Evolutionary conservation across 202 grass and related monocot species (phyloP).

Genomic region (Zizania palustris): DNA sequence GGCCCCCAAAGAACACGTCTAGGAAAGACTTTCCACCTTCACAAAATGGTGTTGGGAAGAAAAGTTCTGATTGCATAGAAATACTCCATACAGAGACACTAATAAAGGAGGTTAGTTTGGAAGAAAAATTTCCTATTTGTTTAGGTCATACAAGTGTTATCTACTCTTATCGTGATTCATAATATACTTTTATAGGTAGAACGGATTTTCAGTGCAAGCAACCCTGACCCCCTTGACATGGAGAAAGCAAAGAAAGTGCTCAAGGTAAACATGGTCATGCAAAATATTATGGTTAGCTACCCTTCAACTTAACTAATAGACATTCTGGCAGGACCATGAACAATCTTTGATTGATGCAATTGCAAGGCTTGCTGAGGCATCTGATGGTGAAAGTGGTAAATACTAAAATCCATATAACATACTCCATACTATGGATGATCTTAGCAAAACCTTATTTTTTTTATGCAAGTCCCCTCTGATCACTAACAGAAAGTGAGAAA

Average conservation of each 20-base stretch:
- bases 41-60: conserved; percentile 69
- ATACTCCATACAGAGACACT: conserved; percentile 64
- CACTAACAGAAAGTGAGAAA: neutral
- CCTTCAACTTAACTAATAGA: conserved; percentile 2
- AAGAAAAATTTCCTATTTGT: conserved; percentile 17
- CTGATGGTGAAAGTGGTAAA: conserved; percentile 70
- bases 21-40: conserved; percentile 56
- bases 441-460: neutral
- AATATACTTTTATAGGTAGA: conserved; percentile 48
- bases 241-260: conserved; percentile 71
- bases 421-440: neutral
- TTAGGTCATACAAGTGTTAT: neutral
- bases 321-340: conserved; percentile 65
- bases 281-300: conserved; percentile 11
- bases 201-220: conserved; percentile 51
- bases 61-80: conserved; percentile 56
- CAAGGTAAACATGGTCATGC: conserved; percentile 48
- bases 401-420: conserved; percentile 6
- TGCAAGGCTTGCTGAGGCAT: conserved; percentile 60
- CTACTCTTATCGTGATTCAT: conserved; percentile 22
- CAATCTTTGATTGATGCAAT: conserved; percentile 65
- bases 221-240: conserved; percentile 57
- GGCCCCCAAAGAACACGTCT: conserved; percentile 48
- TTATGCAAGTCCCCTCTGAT: neutral
- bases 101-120: conserved; percentile 61